Evolutionary conservation across 208 protist species (phyloP).

Genomic region (Leishmania amazonensis): DNA sequence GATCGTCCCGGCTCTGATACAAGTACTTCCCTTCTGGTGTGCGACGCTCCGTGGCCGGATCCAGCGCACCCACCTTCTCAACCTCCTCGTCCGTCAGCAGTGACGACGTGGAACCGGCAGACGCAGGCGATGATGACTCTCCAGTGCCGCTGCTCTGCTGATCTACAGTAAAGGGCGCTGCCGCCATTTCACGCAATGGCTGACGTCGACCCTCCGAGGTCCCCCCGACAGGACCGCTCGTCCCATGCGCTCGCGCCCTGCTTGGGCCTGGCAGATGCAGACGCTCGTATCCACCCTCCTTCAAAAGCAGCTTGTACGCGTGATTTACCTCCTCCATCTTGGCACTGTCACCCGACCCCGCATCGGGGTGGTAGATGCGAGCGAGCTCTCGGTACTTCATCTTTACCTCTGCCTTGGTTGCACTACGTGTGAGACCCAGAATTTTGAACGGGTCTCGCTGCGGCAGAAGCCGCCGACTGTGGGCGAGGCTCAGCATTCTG

Average conservation of each 20-base stretch:
- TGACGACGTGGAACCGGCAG: conserved; percentile 1
- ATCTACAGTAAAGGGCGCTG: conserved; percentile 42
- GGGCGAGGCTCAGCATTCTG: too few species aligned
- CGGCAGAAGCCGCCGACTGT: conserved; percentile 19
- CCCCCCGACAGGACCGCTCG: conserved; percentile 9
- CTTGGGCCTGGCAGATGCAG: conserved; percentile 41
- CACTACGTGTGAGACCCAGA: conserved; percentile 59
- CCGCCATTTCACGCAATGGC: conserved; percentile 1
- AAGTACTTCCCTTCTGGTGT: conserved; percentile 69
- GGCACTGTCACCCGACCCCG: conserved; percentile 52
- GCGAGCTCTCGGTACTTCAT: conserved; percentile 84
- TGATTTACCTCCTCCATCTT: conserved; percentile 88
- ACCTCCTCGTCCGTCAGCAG: conserved; percentile 62
- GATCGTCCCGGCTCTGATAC: conserved; percentile 81
- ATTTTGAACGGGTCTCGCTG: conserved; percentile 71
- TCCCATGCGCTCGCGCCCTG: not conserved
- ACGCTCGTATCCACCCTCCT: conserved; percentile 81
- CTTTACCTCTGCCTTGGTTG: conserved; percentile 85
- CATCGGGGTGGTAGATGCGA: conserved; percentile 82
- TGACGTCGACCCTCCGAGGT: conserved; percentile 30
- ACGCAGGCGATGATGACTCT: not conserved
- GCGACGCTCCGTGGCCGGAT: conserved; percentile 69
- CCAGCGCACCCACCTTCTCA: conserved; percentile 68
- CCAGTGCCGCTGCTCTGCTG: conserved; percentile 21
- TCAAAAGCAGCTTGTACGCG: conserved; percentile 85